Evolutionary conservation across 306 rosid genomes (phyloP), one percentile per base, ranked within the genome.

Genomic region (Vigna trinervia): DNA sequence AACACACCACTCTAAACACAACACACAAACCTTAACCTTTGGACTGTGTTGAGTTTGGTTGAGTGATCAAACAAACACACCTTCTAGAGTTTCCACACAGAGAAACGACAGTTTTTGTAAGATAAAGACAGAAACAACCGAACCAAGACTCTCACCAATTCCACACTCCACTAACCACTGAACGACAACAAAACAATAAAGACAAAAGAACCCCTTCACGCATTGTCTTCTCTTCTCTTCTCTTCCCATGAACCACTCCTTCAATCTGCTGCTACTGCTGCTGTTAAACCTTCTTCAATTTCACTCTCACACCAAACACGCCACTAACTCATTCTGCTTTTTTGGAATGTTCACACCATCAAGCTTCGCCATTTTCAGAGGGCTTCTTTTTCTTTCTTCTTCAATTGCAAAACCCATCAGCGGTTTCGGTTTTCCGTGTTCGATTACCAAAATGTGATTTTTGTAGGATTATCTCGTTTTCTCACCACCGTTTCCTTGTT

Each of bases 141-240:
- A 45, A 45, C 50, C 46, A 2, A 45, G 19, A 80, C 83, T 72
- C 82, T 61, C 69, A 75, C 84, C 84, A 87, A 78, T 87, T 86
- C 89, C 87, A 75, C 67, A 75, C 88, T 90, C 94, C 92, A 90
- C 89, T 86, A 57, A 63, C 72, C 69, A 75, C 80, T 5, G 84
- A 72, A 83, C 72, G 88, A 88, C 94, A 89, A 80, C 87, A 85
- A 88, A 83, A 60, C 85, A 85, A 76, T 88, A 84, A 86, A 85
- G 94, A 90, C 97, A 90, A 90, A 66, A 52, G 65, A 79, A 43
- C 22, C 86, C 89, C 90, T 82, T 84, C 89, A 84, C 86, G 84
- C 4, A 30, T 92, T 83, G 80, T 86, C 89, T 88, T 91, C 85
- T 84, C 15, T 10, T 45, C 12, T 8, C 45, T 50, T 12, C 4